A percentile compares a stretch with the other conserved stretches of the same genome.
phyloP scores from a whole-genome alignment of 768 basidiomycete genomes.

The Mycena rebaudengoi region DNA sequence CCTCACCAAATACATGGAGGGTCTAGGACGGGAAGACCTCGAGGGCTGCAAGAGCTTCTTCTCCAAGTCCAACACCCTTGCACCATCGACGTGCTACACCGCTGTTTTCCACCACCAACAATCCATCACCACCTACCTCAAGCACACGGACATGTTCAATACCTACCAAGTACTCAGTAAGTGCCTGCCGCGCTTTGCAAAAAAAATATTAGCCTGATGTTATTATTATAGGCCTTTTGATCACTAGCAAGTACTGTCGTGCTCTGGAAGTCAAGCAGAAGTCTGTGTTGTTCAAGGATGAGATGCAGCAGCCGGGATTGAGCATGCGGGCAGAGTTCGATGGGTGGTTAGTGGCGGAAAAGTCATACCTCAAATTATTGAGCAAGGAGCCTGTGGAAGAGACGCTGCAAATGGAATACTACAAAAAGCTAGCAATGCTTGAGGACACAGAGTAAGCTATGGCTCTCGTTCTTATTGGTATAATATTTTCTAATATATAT shows the following conservation, averaged over 20 bases:
- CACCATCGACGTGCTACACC: too few species aligned
- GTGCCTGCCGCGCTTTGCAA: too few species aligned
- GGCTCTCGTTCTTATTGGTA: too few species aligned
- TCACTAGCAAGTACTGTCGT: neutral
- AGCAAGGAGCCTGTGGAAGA: conserved; percentile 10
- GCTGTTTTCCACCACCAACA: too few species aligned
- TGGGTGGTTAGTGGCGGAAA: conserved; percentile 15
- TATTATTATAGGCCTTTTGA: too few species aligned
- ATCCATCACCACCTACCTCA: too few species aligned
- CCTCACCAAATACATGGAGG: conserved; percentile 13
- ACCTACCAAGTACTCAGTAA: too few species aligned
- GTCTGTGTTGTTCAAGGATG: too few species aligned
- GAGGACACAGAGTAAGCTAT: neutral
- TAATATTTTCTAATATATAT: too few species aligned
- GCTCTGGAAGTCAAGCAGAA: neutral
- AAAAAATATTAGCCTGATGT: too few species aligned
- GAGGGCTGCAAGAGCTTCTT: conserved; percentile 21
- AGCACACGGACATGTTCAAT: too few species aligned
- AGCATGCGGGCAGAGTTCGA: neutral
- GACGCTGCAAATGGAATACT: conserved; percentile 11
- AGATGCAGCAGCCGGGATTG: neutral
- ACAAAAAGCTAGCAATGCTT: neutral
- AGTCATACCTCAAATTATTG: neutral
- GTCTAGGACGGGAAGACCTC: conserved; percentile 16
- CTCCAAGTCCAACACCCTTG: conserved; percentile 16